These are phyloP conservation scores for Blastocystis sp. DNA, from an alignment of 352 stramenopile genomes.

Conservation along the genomic window DNA sequence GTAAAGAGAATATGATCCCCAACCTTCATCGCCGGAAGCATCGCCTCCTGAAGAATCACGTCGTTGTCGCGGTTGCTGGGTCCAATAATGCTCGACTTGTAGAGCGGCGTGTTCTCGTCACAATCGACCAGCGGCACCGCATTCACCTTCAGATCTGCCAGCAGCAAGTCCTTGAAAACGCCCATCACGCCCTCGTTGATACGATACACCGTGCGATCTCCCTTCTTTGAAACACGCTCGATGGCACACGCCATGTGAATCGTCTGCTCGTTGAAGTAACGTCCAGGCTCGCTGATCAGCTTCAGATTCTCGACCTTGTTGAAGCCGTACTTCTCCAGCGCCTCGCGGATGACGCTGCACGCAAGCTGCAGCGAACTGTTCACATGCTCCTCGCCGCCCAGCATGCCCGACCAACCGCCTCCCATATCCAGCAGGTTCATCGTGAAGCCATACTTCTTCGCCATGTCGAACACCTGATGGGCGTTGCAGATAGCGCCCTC, in stretches of 20 bases:
- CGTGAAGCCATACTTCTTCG: conserved; percentile 3
- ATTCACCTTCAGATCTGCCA: not conserved
- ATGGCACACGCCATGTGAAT: not conserved
- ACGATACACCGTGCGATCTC: not conserved
- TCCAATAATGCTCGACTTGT: conserved; percentile 20
- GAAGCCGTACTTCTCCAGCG: conserved; percentile 9
- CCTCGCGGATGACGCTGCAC: not conserved
- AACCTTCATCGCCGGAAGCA: conserved; percentile 10
- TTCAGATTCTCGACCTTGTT: not conserved
- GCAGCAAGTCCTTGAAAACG: conserved; percentile 38
- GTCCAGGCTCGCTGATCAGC: conserved; percentile 39
- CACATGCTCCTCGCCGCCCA: not conserved
- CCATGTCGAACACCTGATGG: conserved; percentile 15
- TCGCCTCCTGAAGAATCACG: not conserved
- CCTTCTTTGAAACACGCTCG: not conserved
- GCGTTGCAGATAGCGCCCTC: conserved; percentile 4
- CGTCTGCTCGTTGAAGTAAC: conserved; percentile 50
- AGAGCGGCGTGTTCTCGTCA: not conserved
- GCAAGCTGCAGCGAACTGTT: not conserved
- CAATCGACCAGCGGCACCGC: not conserved
- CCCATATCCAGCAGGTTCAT: conserved; percentile 52
- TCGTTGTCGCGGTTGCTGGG: not conserved
- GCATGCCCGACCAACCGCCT: conserved; percentile 24
- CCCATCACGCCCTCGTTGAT: conserved; percentile 52
- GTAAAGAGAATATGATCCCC: conserved; percentile 45